Evolutionary conservation across 495 filamentous ascomycete genomes (phyloP).

Genomic region (Recurvomyces mirabilis): DNA sequence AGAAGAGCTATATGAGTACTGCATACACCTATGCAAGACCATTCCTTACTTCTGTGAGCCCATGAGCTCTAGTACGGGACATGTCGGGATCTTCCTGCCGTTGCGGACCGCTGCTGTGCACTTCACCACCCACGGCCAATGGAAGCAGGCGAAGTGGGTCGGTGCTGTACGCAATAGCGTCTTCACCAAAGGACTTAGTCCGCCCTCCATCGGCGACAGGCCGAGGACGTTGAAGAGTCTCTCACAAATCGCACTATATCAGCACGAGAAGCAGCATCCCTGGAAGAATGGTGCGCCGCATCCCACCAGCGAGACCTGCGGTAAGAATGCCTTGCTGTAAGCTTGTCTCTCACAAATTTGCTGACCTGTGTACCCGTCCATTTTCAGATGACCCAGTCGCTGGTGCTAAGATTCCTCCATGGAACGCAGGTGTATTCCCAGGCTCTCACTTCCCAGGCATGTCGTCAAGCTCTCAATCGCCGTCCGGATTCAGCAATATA

Average conservation of each 20-base stretch:
- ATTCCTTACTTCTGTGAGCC: constrained; percentile 21
- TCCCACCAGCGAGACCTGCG: too few relatives aligned
- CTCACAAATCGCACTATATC: background rate
- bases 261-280: constrained; percentile 3
- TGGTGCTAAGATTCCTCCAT: too few relatives aligned
- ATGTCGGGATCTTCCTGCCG: constrained; percentile 19
- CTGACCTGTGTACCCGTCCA: too few relatives aligned
- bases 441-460: too few relatives aligned
- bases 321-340: too few relatives aligned
- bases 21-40: constrained; percentile 11
- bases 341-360: too few relatives aligned
- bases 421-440: too few relatives aligned
- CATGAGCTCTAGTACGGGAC: constrained; percentile 12
- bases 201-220: constrained; percentile 3
- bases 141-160: constrained; percentile 13
- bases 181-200: constrained; percentile 15
- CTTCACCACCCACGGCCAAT: constrained; percentile 11
- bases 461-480: constrained; percentile 18
- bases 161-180: constrained; percentile 8
- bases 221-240: background rate
- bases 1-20: constrained; percentile 12
- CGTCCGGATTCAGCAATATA: constrained; percentile 16
- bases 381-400: too few relatives aligned
- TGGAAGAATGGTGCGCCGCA: too few relatives aligned
- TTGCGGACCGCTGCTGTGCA: constrained; percentile 12